phyloP scores from a whole-genome alignment of 1,284 basidiomycete species.

The Ustilago loliicola region DNA sequence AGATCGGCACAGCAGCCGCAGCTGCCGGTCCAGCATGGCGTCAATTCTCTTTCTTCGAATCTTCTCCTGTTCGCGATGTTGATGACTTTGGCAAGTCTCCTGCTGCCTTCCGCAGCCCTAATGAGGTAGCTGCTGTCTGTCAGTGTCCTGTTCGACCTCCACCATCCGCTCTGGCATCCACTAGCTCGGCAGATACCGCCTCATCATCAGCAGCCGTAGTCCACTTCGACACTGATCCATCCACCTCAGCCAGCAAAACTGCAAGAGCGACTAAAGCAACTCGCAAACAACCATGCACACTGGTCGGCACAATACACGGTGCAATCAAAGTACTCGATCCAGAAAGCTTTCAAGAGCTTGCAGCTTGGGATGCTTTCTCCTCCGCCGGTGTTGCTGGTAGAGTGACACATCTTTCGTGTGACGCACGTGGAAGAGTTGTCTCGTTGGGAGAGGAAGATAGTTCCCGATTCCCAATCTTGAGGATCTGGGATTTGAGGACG shows the following conservation, averaged over 20 bases:
- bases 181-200: not conserved
- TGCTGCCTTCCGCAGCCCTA: slow-evolving; percentile 41
- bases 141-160: slow-evolving; percentile 53
- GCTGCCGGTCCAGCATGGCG: slow-evolving; percentile 61
- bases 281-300: slow-evolving; percentile 41
- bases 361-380: slow-evolving; percentile 60
- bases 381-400: slow-evolving; percentile 35
- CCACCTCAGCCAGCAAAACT: slow-evolving; percentile 8
- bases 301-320: slow-evolving; percentile 56
- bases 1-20: slow-evolving; percentile 44
- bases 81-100: slow-evolving; percentile 56
- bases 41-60: slow-evolving; percentile 62
- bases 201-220: slow-evolving; percentile 10
- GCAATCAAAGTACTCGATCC: slow-evolving; percentile 57
- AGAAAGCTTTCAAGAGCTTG: slow-evolving; percentile 47
- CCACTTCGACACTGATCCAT: slow-evolving; percentile 1
- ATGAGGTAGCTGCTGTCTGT: slow-evolving; percentile 56
- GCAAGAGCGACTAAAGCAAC: not conserved
- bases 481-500: slow-evolving; percentile 65
- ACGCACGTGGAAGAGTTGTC: slow-evolving; percentile 51
- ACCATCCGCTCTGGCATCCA: slow-evolving; percentile 5
- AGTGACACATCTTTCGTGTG: slow-evolving; percentile 58
- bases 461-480: slow-evolving; percentile 55
- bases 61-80: slow-evolving; percentile 49
- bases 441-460: slow-evolving; percentile 60